Base-by-base conservation (phyloP, 2,329 filamentous ascomycete genomes). In the Hypomyces rosellus region DNA sequence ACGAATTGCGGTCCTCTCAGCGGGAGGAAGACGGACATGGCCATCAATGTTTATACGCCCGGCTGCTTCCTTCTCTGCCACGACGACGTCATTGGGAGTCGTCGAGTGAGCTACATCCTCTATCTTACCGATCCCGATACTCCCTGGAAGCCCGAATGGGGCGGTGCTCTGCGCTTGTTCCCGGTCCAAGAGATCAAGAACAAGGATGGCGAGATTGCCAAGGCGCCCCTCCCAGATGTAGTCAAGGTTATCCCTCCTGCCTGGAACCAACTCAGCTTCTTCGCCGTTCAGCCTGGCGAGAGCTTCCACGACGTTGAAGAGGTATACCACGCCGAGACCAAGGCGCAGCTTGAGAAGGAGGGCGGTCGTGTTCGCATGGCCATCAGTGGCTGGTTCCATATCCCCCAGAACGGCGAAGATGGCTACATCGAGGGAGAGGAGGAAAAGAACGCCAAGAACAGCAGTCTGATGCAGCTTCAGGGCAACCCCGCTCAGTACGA, bases 301-400 rank as follows among this genome's bases (percentile, higher is more conserved):
- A 97, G 92, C 67, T 99, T 97, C 70, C 93, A 99, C 70, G 93
- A 99, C 66, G 93, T 99, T 49, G 92, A 97, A 71, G 93, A 99
- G 71, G 93, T 99, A 4, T 97, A 96, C 70, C 83, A 88, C 65
- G 77, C 82, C 61, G 74, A 72, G 56, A 76, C 65, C 53, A 74
- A 73, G 64, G 78, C 73, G 60, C 80, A 81, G 69, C 78, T 83
- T 49, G 78, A 77, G 64, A 82, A 77, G 67, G 80, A 91, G 52
- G 85, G 86, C 15, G 86, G 85, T 1, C 81, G 89, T 44, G 82
- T 96, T 45, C 85, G 93, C 58, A 97, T 99, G 92, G 93, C 93
- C 46, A 96, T 99, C 64, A 96, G 89, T 65, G 93, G 93, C 47
- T 99, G 93, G 93, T 99, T 95, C 68, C 93, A 99, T 69, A 97